These are phyloP conservation scores for Chytriomyces hyalinus DNA, from an alignment of 192 early-diverging fungal species.

Conservation along the genomic window DNA sequence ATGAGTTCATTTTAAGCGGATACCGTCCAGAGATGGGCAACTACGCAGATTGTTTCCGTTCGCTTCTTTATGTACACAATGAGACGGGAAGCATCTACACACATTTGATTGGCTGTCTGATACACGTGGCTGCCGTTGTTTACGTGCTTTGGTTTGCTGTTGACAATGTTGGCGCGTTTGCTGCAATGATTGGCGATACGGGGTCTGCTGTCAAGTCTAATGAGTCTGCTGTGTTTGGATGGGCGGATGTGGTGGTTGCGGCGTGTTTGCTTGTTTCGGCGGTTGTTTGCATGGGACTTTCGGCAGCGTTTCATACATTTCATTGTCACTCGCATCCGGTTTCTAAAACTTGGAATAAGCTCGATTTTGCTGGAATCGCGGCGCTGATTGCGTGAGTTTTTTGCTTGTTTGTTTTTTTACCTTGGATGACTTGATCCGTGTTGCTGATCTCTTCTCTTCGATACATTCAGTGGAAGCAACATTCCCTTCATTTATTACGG, in stretches of 20 bases:
- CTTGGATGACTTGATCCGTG: constrained; percentile 1
- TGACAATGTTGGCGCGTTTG: not conserved
- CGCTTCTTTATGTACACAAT: constrained; percentile 88
- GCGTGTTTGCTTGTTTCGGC: constrained; percentile 78
- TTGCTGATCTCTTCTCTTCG: not conserved
- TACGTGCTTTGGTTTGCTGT: constrained; percentile 45
- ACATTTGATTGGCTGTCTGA: constrained; percentile 73
- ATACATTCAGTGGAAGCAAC: constrained; percentile 39
- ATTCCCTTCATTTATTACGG: constrained; percentile 57
- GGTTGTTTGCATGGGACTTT: constrained; percentile 77
- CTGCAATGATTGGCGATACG: not conserved
- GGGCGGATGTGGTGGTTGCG: constrained; percentile 73
- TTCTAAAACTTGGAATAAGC: constrained; percentile 79
- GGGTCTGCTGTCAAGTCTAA: constrained; percentile 49
- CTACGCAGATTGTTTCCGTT: constrained; percentile 75
- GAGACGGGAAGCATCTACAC: constrained; percentile 89
- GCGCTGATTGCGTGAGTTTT: constrained; percentile 70
- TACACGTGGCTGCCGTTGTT: constrained; percentile 52
- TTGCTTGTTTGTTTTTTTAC: constrained; percentile 33
- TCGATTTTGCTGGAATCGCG: constrained; percentile 92
- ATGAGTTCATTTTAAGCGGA: constrained; percentile 75
- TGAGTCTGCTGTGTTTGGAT: constrained; percentile 19
- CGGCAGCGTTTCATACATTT: constrained; percentile 62
- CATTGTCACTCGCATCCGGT: constrained; percentile 86
- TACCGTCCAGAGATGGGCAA: constrained; percentile 85